These are phyloP conservation scores for Aphanomyces invadans DNA, from an alignment of 352 stramenopile genomes.

Conservation along the genomic window DNA sequence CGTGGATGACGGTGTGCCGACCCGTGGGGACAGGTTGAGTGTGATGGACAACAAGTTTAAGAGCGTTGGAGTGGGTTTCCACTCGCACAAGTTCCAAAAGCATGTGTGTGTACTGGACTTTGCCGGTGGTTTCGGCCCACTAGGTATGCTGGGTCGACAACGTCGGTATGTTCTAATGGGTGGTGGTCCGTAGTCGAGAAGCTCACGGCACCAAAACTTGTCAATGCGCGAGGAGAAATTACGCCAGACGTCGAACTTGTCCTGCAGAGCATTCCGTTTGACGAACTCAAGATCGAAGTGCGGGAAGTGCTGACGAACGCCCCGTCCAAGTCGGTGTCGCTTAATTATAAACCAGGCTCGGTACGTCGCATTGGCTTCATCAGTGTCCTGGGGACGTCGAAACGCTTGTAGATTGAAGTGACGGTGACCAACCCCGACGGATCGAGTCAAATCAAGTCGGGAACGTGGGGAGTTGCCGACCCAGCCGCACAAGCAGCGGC, in stretches of 20 bases:
- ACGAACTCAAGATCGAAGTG: constrained; percentile 26
- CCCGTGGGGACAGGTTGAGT: constrained; percentile 13
- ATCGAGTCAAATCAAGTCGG: constrained; percentile 25
- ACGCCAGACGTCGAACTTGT: constrained; percentile 21
- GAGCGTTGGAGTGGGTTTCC: not conserved
- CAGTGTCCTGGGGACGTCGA: too few species aligned
- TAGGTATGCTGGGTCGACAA: too few species aligned
- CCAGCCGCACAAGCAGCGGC: not conserved
- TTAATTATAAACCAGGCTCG: constrained; percentile 24
- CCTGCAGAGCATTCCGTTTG: constrained; percentile 24
- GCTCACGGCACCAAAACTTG: constrained; percentile 8
- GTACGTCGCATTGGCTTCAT: not conserved
- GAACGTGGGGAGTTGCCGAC: constrained; percentile 20
- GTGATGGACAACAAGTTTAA: constrained; percentile 20
- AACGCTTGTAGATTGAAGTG: constrained; percentile 22
- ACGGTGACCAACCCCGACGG: constrained; percentile 25
- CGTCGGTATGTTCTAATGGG: too few species aligned
- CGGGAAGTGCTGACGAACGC: constrained; percentile 13
- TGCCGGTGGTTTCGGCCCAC: constrained; percentile 18
- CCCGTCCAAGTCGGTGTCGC: constrained; percentile 1
- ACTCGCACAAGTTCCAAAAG: constrained; percentile 24
- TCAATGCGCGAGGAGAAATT: constrained; percentile 17
- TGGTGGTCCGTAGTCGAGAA: constrained; percentile 19
- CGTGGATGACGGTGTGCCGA: constrained; percentile 20
- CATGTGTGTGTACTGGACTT: constrained; percentile 23